These are phyloP conservation scores for Lotmaria passim DNA, from an alignment of 208 protist species.

Conservation along the genomic window DNA sequence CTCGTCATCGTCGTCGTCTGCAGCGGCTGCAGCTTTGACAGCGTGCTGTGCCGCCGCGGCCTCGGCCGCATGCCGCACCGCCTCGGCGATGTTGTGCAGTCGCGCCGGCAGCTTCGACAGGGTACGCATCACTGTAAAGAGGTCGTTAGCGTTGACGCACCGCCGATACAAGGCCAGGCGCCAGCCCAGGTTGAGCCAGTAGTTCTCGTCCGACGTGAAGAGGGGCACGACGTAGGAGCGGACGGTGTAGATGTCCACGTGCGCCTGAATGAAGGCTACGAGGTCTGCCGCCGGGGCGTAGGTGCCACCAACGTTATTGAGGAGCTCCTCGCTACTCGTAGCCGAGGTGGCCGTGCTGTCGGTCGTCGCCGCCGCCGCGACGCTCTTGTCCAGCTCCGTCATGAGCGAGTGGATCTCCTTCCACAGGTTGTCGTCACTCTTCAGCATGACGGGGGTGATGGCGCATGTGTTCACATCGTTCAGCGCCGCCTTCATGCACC, in stretches of 20 bases:
- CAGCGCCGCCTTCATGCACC: constrained; percentile 40
- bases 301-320: not conserved
- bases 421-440: constrained; percentile 21
- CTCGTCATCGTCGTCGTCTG: not conserved
- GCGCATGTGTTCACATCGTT: constrained; percentile 48
- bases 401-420: constrained; percentile 15
- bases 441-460: constrained; percentile 32
- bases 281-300: constrained; percentile 42
- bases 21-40: not conserved
- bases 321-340: not conserved
- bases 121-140: constrained; percentile 28
- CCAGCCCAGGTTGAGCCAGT: constrained; percentile 66
- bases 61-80: not conserved
- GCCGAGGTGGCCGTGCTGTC: not conserved
- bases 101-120: constrained; percentile 29
- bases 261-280: constrained; percentile 44
- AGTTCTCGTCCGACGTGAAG: constrained; percentile 52
- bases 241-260: constrained; percentile 31
- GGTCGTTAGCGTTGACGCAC: constrained; percentile 33
- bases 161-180: constrained; percentile 43
- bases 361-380: not conserved
- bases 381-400: not conserved
- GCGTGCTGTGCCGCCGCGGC: not conserved
- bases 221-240: constrained; percentile 52
- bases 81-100: constrained; percentile 19